Percentiles rank a stretch among this genome's conserved stretches.
These are phyloP conservation scores for Rhizopogon hawkerae DNA, from an alignment of 1,284 basidiomycete genomes.

Conservation along the genomic window DNA sequence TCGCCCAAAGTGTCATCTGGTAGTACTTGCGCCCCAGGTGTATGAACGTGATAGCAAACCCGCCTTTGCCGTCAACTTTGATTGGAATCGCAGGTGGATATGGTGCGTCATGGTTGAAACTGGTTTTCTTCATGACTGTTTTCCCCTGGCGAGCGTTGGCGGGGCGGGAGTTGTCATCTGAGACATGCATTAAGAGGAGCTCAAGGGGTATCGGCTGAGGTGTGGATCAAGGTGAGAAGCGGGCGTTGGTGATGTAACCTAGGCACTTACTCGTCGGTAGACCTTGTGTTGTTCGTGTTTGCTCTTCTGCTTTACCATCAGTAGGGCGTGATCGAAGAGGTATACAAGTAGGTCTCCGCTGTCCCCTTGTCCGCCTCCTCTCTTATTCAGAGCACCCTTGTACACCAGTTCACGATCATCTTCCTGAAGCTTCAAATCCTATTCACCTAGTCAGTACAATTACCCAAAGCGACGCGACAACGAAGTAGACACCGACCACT, in stretches of 20 bases:
- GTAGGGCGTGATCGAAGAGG: slow-evolving; percentile 92
- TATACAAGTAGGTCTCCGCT: slow-evolving; percentile 88
- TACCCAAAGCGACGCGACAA: not conserved
- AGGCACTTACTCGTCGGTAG: slow-evolving; percentile 71
- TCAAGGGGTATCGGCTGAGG: slow-evolving; percentile 90
- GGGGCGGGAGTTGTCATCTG: slow-evolving; percentile 42
- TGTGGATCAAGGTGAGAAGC: slow-evolving; percentile 8
- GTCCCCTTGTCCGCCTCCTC: slow-evolving; percentile 71
- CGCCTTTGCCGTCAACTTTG: slow-evolving; percentile 74
- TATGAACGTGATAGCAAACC: slow-evolving; percentile 88
- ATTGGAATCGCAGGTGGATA: slow-evolving; percentile 36
- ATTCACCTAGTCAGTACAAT: slow-evolving; percentile 4
- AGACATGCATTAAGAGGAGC: slow-evolving; percentile 77
- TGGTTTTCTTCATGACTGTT: slow-evolving; percentile 39
- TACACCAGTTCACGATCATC: slow-evolving; percentile 78
- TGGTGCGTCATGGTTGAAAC: slow-evolving; percentile 51
- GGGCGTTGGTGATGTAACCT: not conserved
- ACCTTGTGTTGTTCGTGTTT: slow-evolving; percentile 93
- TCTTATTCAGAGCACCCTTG: slow-evolving; percentile 89
- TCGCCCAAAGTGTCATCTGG: slow-evolving; percentile 88
- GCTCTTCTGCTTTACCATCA: slow-evolving; percentile 93
- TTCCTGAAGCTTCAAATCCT: slow-evolving; percentile 75
- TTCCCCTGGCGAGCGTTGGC: slow-evolving; percentile 19
- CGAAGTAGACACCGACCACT: slow-evolving; percentile 40
- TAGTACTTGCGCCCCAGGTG: slow-evolving; percentile 93